Base-by-base conservation (phyloP, 2,329 filamentous ascomycete genomes). In the Trichophyton mentagrophytes region DNA sequence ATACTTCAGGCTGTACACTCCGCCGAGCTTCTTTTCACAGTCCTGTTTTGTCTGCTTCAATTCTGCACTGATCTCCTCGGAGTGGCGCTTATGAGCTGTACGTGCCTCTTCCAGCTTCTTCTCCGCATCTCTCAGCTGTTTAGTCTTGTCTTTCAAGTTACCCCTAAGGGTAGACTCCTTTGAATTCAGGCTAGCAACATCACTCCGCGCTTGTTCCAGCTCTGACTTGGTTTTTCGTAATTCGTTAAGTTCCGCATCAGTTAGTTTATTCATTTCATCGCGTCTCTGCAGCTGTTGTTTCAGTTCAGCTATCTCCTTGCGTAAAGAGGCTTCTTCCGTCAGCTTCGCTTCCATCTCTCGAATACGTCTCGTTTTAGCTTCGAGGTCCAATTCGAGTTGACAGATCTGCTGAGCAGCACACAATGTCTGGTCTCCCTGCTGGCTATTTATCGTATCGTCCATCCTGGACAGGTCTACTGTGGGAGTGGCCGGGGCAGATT, bases 321-420 rank as follows among this genome's bases (percentile, higher is more conserved):
- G 27, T 15, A 44, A 42, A n/a, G 55, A 25, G 27, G n/a, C 20
- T 30, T 22, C 17, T 7, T 42, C 36, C 7, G 55, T 38, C 15
- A 57, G 36, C 27, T 57, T 40, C 17, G 36, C 27, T 44, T 57
- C 55, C 33, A 57, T 27, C n/a, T 44, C 40, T 17, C 17, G 13
- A 17, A 75, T 59, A 11, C 69, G 61, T 9, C 61, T 59, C 2
- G 68, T 65, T 57, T 72, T 73, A 17, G 63, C 66, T 60, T 73
- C 68, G n/a, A 76, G 44, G 58, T 75, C 73, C 7, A 65, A 61
- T 58, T 74, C 71, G n/a, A 76, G 66, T 40, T 74, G 69, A 8
- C 68, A 69, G 59, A 74, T 71, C 62, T 76, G 72, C 44, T 74
- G 72, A 7, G 64, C 68, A 3, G 71, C 71, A 11, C 72, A 74